These are phyloP conservation scores for Pseudonitzschia pungens DNA, from an alignment of 108 stramenopile genomes.

Conservation along the genomic window DNA sequence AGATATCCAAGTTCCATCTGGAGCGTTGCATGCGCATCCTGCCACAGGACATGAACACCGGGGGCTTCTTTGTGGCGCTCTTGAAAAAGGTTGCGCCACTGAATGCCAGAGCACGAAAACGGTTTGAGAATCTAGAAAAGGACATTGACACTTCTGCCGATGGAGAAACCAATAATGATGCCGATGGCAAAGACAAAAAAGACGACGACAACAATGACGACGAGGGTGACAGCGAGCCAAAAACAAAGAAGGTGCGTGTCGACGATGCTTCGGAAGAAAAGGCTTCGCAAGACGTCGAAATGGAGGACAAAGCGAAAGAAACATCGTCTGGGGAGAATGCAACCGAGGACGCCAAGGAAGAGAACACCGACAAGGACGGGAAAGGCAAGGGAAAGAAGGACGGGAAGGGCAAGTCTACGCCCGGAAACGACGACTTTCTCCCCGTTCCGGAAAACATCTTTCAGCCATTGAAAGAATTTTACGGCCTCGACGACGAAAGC, in stretches of 20 bases:
- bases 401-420: slow-evolving; percentile 37
- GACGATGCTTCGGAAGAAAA: background rate
- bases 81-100: slow-evolving; percentile 84
- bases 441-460: slow-evolving; percentile 57
- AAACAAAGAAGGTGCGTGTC: slow-evolving; percentile 16
- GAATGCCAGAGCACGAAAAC: slow-evolving; percentile 31
- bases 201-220: slow-evolving; percentile 25
- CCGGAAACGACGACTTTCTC: slow-evolving; percentile 71
- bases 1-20: slow-evolving; percentile 70
- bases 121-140: slow-evolving; percentile 19
- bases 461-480: slow-evolving; percentile 63
- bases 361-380: background rate
- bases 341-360: background rate
- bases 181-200: slow-evolving; percentile 22
- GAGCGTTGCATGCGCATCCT: slow-evolving; percentile 91
- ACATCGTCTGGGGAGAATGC: background rate
- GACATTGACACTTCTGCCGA: slow-evolving; percentile 1
- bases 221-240: slow-evolving; percentile 23
- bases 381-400: slow-evolving; percentile 2
- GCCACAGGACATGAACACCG: slow-evolving; percentile 97
- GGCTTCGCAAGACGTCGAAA: background rate
- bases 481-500: slow-evolving; percentile 55
- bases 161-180: background rate
- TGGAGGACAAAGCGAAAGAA: background rate
- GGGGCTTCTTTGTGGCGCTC: slow-evolving; percentile 97